A percentile compares a stretch with the other conserved stretches of the same genome.
Conservation (phyloP, 1,139 yeast species). For the Suhomyces atakaporum region DNA sequence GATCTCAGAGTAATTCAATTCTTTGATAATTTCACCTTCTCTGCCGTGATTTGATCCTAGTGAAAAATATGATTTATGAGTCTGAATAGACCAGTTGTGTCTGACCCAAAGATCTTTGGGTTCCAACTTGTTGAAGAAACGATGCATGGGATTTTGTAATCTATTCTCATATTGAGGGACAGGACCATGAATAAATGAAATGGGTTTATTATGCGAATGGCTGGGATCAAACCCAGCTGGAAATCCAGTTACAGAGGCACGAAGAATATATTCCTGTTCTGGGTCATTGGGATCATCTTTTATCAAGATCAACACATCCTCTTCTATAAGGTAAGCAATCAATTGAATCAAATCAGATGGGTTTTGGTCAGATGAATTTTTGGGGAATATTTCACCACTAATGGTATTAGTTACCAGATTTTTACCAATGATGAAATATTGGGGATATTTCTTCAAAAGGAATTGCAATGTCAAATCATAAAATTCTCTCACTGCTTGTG, state of each 20-base stretch:
- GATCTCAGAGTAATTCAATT: slow-evolving; percentile 29
- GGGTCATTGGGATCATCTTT: slow-evolving; percentile 37
- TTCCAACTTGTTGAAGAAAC: slow-evolving; percentile 39
- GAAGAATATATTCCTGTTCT: slow-evolving; percentile 37
- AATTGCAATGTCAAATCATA: slow-evolving; percentile 32
- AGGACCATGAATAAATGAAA: slow-evolving; percentile 42
- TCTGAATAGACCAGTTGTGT: slow-evolving; percentile 46
- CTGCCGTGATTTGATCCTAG: slow-evolving; percentile 37
- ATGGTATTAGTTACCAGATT: slow-evolving; percentile 29
- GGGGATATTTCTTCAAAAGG: slow-evolving; percentile 36
- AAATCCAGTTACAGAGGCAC: slow-evolving; percentile 41
- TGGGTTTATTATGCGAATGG: slow-evolving; percentile 32
- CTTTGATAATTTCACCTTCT: slow-evolving; percentile 28
- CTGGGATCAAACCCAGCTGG: slow-evolving; percentile 50
- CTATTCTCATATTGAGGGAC: slow-evolving; percentile 44
- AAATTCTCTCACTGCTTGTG: slow-evolving; percentile 35
- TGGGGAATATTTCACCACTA: slow-evolving; percentile 31
- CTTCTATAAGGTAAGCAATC: slow-evolving; percentile 39
- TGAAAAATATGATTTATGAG: slow-evolving; percentile 31
- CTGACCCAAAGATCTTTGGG: slow-evolving; percentile 44
- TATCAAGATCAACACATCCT: slow-evolving; percentile 40
- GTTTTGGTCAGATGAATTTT: slow-evolving; percentile 14
- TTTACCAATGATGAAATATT: slow-evolving; percentile 25
- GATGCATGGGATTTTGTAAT: slow-evolving; percentile 38
- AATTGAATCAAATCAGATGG: slow-evolving; percentile 24